Conservation (phyloP, 192 early-diverging fungal genomes). For the Coemansia sp. region DNA sequence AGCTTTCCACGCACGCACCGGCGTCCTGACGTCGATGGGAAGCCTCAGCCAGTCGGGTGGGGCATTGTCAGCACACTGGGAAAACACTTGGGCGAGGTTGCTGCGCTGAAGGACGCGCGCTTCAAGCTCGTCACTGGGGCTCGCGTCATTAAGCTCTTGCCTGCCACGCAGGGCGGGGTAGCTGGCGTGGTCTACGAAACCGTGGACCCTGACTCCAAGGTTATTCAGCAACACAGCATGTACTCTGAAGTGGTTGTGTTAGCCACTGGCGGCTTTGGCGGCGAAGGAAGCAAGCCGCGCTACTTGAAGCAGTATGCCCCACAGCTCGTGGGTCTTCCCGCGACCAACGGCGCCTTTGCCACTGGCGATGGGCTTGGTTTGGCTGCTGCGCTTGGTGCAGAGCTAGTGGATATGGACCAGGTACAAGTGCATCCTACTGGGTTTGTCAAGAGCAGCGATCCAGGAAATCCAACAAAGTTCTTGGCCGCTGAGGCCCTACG, state of each 20-base stretch:
- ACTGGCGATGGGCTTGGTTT: slow-evolving; percentile 96
- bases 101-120: slow-evolving; percentile 64
- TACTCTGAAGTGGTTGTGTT: slow-evolving; percentile 75
- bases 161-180: slow-evolving; percentile 64
- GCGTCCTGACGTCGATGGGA: slow-evolving; percentile 57
- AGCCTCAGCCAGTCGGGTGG: slow-evolving; percentile 85
- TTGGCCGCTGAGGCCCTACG: slow-evolving; percentile 96
- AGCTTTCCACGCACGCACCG: slow-evolving; percentile 94
- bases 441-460: slow-evolving; percentile 87
- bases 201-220: slow-evolving; percentile 60
- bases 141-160: slow-evolving; percentile 73
- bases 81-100: slow-evolving; percentile 72
- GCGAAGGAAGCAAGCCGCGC: slow-evolving; percentile 78
- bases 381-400: slow-evolving; percentile 75
- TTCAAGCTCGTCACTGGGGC: slow-evolving; percentile 85
- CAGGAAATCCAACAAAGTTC: slow-evolving; percentile 90
- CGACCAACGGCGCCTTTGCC: slow-evolving; percentile 94
- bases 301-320: slow-evolving; percentile 84
- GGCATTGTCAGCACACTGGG: slow-evolving; percentile 93
- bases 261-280: slow-evolving; percentile 96
- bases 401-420: slow-evolving; percentile 92
- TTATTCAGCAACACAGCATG: slow-evolving; percentile 58
- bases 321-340: slow-evolving; percentile 71
- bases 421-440: slow-evolving; percentile 99
- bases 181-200: slow-evolving; percentile 81